Conservation (phyloP, 2,329 filamentous ascomycete genomes). For the Ascocoryne sarcoides region DNA sequence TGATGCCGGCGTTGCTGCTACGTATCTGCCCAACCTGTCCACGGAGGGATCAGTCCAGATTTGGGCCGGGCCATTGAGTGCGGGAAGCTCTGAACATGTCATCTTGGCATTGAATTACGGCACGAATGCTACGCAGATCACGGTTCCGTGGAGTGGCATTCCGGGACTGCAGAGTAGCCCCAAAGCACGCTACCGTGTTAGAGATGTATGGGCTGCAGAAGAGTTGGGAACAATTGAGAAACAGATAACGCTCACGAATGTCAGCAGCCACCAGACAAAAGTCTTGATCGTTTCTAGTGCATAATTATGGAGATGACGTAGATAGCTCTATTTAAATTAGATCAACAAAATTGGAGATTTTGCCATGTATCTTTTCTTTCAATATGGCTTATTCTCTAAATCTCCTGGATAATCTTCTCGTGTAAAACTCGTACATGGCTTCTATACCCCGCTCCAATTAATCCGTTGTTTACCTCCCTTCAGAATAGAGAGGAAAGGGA, state of each 20-base stretch:
- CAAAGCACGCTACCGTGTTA: constrained; percentile 3
- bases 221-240: constrained; percentile 2
- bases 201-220: constrained; percentile 12
- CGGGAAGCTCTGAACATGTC: constrained; percentile 6
- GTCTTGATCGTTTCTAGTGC: constrained; percentile 1
- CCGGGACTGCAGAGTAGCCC: constrained; percentile 3
- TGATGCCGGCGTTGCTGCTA: constrained; percentile 20
- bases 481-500: too few species aligned
- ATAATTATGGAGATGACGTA: constrained; percentile 1
- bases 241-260: constrained; percentile 6
- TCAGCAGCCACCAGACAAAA: constrained; percentile 9
- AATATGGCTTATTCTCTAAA: too few species aligned
- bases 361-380: too few species aligned
- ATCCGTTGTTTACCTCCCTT: too few species aligned
- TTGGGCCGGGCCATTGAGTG: constrained; percentile 21
- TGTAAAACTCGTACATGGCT: too few species aligned
- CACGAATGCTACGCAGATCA: constrained; percentile 4
- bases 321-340: too few species aligned
- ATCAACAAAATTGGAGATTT: too few species aligned
- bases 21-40: constrained; percentile 19
- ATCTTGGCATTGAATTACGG: constrained; percentile 10
- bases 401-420: too few species aligned
- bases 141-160: constrained; percentile 9
- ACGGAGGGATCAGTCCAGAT: constrained; percentile 23
- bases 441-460: too few species aligned